Evolutionary conservation across 1,284 basidiomycete species (phyloP), one percentile per base, ranked within the genome.

Genomic region (Pyrrhoderma noxium): DNA sequence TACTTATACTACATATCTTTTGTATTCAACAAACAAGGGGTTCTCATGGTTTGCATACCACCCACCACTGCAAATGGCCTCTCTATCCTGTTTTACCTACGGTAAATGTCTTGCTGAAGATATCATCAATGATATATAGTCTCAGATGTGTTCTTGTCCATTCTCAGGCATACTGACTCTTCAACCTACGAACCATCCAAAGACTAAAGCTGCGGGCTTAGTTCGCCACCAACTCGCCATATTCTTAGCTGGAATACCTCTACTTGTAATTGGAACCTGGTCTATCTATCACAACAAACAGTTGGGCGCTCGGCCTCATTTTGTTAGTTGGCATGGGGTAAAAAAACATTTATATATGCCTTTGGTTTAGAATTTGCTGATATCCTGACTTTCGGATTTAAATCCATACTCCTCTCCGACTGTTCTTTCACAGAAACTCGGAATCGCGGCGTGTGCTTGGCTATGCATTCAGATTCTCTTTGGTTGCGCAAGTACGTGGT

Each of bases 401-500:
- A 14, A 16, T 9, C 35, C 16, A 40, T 40, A n/a, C 38, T 16
- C 38, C n/a, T 40, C 7, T 7, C 38, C 5, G 7, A 40, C 14
- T 45, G 31, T 27, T 47, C 21, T 52, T 0, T 5, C 52, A 27
- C 36, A 72, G 83, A 75, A 67, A 23, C 70, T 85, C 50, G 85
- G 85, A 0, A 66, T 82, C 27, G 59, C 77, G 36, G 67, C 72
- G 23, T 61, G 81, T 47, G 53, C 64, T 3, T 83, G 81, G 77
- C 64, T 87, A 37, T 25, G 78, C 14, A 49, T 73, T 19, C 85
- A 87, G 59, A 64, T 75, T 9, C 55, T 70, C 13, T 4, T 85
- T 0, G 85, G 85, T 8, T 81, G 71, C 1, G 80, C 73, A 13
- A 85, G 81, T 49, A 82, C 87, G 11, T 87, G 84, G 85, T 79